Conservation (phyloP, 1,139 yeast genomes). For the Magnusiomyces magnusii region DNA sequence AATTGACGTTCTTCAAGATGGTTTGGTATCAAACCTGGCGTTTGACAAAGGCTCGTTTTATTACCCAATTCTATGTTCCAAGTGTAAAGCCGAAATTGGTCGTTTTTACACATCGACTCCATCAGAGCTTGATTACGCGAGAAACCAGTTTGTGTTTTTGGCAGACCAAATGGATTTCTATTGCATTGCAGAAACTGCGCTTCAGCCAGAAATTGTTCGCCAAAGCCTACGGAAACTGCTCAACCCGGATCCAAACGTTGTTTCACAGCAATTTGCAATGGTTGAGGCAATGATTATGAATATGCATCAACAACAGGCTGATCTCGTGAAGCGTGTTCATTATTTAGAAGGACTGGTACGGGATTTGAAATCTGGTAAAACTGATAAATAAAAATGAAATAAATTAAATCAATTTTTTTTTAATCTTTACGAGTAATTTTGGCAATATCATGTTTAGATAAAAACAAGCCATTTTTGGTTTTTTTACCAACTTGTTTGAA, state of each 20-base stretch:
- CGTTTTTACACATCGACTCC: constrained; percentile 12
- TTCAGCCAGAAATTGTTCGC: neutral
- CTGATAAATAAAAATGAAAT: neutral
- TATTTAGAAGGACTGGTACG: neutral
- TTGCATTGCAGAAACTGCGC: constrained; percentile 2
- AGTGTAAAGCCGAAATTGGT: constrained; percentile 8
- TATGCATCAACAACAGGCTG: neutral
- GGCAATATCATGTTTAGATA: constrained; percentile 61
- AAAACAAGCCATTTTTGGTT: constrained; percentile 74
- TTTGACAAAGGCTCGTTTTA: constrained; percentile 11
- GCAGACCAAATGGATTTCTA: constrained; percentile 11
- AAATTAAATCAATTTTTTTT: neutral
- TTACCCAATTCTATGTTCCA: constrained; percentile 6
- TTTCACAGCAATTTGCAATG: constrained; percentile 12
- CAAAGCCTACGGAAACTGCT: constrained; percentile 8
- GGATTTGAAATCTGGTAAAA: neutral
- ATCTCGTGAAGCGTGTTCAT: neutral
- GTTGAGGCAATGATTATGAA: constrained; percentile 11
- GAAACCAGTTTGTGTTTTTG: constrained; percentile 8
- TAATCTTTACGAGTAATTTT: constrained; percentile 14
- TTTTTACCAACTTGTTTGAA: constrained; percentile 70
- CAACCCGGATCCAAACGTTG: constrained; percentile 9
- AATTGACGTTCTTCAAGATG: neutral
- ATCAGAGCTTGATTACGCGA: constrained; percentile 12
- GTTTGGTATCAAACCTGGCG: neutral